These are phyloP conservation scores for Rhodomyrtus tomentosa DNA, from an alignment of 345 rosid genomes.

Conservation along the genomic window DNA sequence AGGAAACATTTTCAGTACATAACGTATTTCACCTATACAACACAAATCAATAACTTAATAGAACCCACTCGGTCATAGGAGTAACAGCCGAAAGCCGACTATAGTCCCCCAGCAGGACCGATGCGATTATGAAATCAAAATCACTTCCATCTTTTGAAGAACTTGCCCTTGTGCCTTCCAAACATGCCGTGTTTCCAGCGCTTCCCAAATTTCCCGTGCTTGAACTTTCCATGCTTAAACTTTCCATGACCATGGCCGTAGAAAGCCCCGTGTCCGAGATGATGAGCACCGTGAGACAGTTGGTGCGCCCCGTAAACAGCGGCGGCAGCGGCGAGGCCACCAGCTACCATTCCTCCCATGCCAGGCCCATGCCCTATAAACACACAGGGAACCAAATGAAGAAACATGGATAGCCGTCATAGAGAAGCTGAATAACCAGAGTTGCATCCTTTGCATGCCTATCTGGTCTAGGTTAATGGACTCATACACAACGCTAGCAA, in stretches of 20 bases:
- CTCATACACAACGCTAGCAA: background rate
- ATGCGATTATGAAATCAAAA: background rate
- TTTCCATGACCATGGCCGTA: constrained; percentile 45
- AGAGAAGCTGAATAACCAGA: too few species aligned
- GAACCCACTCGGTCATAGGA: background rate
- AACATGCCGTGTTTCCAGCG: constrained; percentile 58
- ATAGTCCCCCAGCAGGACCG: background rate
- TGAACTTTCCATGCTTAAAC: constrained; percentile 21
- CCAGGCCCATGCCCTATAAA: constrained; percentile 36
- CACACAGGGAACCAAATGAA: background rate
- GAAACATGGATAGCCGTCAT: background rate
- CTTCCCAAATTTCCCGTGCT: constrained; percentile 47
- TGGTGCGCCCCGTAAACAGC: constrained; percentile 68
- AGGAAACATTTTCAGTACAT: background rate
- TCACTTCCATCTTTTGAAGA: constrained; percentile 48
- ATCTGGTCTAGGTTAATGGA: too few species aligned
- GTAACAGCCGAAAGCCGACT: background rate
- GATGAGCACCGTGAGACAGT: constrained; percentile 36
- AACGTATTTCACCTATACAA: background rate
- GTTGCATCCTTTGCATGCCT: too few species aligned
- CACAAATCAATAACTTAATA: background rate
- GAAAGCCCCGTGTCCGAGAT: constrained; percentile 15
- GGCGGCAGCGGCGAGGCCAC: constrained; percentile 65
- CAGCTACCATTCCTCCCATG: constrained; percentile 58
- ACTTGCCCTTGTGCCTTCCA: constrained; percentile 55